Evolutionary conservation across 2,329 filamentous ascomycete species (phyloP).

Genomic region (Zopfia rhizophila): DNA sequence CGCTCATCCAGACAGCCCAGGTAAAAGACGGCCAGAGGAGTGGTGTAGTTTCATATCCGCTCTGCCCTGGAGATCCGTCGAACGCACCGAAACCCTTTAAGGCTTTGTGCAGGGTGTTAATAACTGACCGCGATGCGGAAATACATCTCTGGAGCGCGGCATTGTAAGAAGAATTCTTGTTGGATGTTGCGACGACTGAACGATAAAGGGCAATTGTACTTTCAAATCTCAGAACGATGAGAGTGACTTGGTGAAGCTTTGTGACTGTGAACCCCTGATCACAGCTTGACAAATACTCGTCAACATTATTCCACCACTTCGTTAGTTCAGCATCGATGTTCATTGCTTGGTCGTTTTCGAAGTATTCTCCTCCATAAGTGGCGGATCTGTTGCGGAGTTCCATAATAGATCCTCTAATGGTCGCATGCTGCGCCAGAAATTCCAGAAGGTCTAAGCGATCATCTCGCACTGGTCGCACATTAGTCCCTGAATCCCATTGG

Average conservation of each 20-base stretch:
- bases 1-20: constrained; percentile 40
- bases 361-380: constrained; percentile 12
- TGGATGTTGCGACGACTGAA: constrained; percentile 33
- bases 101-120: constrained; percentile 36
- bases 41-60: constrained; percentile 32
- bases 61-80: constrained; percentile 32
- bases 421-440: constrained; percentile 34
- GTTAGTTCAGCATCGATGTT: constrained; percentile 34
- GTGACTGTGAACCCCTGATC: constrained; percentile 23
- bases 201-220: constrained; percentile 34
- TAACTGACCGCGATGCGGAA: constrained; percentile 35
- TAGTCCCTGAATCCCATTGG: no score
- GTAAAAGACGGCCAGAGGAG: constrained; percentile 40
- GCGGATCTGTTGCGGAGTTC: constrained; percentile 27
- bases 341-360: constrained; percentile 25
- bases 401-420: constrained; percentile 37
- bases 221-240: constrained; percentile 37
- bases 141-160: constrained; percentile 35
- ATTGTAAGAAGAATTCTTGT: constrained; percentile 32
- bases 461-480: constrained; percentile 28
- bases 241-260: constrained; percentile 33
- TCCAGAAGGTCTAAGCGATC: constrained; percentile 32
- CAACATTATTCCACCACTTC: constrained; percentile 39
- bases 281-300: constrained; percentile 33
- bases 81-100: constrained; percentile 34